Evolutionary conservation across 2,329 filamentous ascomycete genomes (phyloP).

Genomic region (Cercospora zeina): DNA sequence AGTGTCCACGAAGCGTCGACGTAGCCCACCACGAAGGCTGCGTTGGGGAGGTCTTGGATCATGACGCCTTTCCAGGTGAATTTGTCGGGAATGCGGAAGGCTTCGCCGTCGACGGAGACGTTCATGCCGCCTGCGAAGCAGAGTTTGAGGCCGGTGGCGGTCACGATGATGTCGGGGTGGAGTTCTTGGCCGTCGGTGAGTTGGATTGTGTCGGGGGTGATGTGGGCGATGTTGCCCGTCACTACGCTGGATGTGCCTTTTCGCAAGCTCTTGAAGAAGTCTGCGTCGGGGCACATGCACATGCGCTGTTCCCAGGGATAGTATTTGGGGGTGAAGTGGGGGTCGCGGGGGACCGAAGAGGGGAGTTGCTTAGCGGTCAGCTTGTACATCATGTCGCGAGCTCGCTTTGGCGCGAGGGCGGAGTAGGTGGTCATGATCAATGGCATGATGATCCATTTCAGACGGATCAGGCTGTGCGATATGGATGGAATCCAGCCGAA

Average conservation of each 20-base stretch:
- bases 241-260: slow-evolving; percentile 55
- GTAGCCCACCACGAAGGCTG: slow-evolving; percentile 61
- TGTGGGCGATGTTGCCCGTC: slow-evolving; percentile 56
- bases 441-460: slow-evolving; percentile 41
- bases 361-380: slow-evolving; percentile 52
- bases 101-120: slow-evolving; percentile 54
- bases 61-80: slow-evolving; percentile 63
- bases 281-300: slow-evolving; percentile 65
- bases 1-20: slow-evolving; percentile 63
- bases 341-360: slow-evolving; percentile 43
- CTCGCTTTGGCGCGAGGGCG: slow-evolving; percentile 37
- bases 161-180: slow-evolving; percentile 63
- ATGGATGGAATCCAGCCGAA: slow-evolving; percentile 32
- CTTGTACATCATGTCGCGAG: slow-evolving; percentile 43
- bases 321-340: slow-evolving; percentile 51
- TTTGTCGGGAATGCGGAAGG: slow-evolving; percentile 50
- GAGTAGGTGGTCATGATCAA: slow-evolving; percentile 41
- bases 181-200: slow-evolving; percentile 49
- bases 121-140: slow-evolving; percentile 53
- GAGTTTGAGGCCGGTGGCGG: slow-evolving; percentile 63
- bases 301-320: slow-evolving; percentile 69
- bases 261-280: slow-evolving; percentile 58
- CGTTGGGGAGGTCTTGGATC: slow-evolving; percentile 64
- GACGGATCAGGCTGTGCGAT: slow-evolving; percentile 38
- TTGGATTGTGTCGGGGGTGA: slow-evolving; percentile 53